phyloP scores from a whole-genome alignment of 345 rosid genomes.

The Hibiscus mutabilis region DNA sequence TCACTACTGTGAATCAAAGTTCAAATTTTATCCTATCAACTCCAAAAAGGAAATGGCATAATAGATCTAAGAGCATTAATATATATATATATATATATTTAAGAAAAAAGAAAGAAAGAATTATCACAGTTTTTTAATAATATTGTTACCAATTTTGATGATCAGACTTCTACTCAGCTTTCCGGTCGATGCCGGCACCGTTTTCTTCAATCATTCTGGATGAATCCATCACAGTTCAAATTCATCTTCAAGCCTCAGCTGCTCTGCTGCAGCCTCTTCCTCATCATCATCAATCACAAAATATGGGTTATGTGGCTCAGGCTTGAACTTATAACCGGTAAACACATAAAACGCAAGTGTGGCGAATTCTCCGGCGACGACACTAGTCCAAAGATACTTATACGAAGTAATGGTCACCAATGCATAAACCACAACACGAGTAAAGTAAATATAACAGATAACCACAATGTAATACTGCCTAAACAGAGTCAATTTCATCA shows the following conservation, averaged over 20 bases:
- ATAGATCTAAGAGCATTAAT: not conserved
- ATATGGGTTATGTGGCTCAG: slow-evolving; percentile 91
- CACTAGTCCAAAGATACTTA: slow-evolving; percentile 83
- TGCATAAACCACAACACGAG: slow-evolving; percentile 82
- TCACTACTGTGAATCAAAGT: slow-evolving; percentile 12
- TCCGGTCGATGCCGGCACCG: slow-evolving; percentile 6
- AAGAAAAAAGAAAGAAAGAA: not conserved
- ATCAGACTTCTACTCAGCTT: slow-evolving; percentile 24
- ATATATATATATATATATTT: too few species aligned
- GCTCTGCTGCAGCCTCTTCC: slow-evolving; percentile 96
- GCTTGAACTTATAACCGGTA: slow-evolving; percentile 86
- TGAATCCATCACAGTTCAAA: slow-evolving; percentile 54
- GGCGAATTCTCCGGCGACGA: slow-evolving; percentile 84
- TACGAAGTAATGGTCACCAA: slow-evolving; percentile 88
- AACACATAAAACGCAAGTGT: slow-evolving; percentile 78
- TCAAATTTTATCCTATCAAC: slow-evolving; percentile 15
- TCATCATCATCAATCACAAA: slow-evolving; percentile 93
- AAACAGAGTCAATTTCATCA: slow-evolving; percentile 83
- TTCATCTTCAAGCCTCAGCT: slow-evolving; percentile 94
- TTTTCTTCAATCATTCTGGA: slow-evolving; percentile 10
- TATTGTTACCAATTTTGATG: slow-evolving; percentile 2
- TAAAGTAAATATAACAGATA: slow-evolving; percentile 91
- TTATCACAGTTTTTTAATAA: not conserved
- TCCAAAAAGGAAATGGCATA: not conserved
- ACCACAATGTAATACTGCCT: slow-evolving; percentile 96